Evolutionary conservation across 495 filamentous ascomycete genomes (phyloP), one percentile per base, ranked within the genome.

Genomic region (Baudoinia panamericana): DNA sequence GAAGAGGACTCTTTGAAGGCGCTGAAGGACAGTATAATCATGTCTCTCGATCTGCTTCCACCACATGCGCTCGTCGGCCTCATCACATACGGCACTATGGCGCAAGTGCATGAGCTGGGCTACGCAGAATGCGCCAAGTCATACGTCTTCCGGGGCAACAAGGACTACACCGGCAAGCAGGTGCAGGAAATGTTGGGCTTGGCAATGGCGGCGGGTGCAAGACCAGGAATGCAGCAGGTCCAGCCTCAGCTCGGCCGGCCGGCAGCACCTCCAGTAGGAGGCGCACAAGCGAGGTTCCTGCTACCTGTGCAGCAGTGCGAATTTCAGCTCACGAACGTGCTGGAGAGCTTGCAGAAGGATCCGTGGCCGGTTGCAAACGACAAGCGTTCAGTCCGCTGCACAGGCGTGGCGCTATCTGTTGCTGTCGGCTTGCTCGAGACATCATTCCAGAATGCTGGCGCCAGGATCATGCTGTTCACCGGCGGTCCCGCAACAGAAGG

Each of bases 101-200:
- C 87, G 27, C 87, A 96, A 75, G 83, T 99, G 18, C 92, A 99
- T 55, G 92, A 99, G 65, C 80, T 99, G 54, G 92, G 92, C 41
- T 99, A 99, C 58, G 86, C 80, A 24, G 90, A 95, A 59, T 96
- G 92, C 56, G 83, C 90, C 45, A 99, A 99, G 64, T 94, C 92
- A n/a, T 99, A 95, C 55, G 92, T 99, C 15, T 99, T 99, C 70
- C 74, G 92, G 19, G 92, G 92, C 31, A 93, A 76, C 70, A 99
- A 96, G 66, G 92, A 99, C 51, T 99, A 99, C 60, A 69, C 75
- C 17, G 81, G 86, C 37, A 96, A 96, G 61, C 85, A 96, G 57
- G 87, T 99, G 11, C 90, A 96, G 58, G 92, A 99, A 57, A 99
- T 99, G 92, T 76, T 99, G 16, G 92, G 87, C 16, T 70, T 93